Percentiles rank a stretch among this genome's conserved stretches.
Evolutionary conservation across 2,329 filamentous ascomycete species (phyloP).

Genomic region (Mycosphaerella sp.): DNA sequence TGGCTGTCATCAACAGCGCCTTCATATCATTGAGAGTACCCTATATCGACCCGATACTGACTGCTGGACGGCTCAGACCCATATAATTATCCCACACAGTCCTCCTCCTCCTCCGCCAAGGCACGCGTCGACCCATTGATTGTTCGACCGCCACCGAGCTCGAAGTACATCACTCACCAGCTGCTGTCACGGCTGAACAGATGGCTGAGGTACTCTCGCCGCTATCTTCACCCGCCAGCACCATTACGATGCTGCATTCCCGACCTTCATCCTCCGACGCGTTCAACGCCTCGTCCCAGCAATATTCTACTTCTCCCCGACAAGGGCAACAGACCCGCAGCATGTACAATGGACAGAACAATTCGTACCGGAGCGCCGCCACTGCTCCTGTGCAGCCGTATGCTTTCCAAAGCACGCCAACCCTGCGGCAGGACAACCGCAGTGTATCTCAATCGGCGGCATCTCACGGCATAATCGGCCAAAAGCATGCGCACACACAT

Average conservation of each 20-base stretch:
- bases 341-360: slow-evolving; percentile 40
- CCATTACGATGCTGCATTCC: slow-evolving; percentile 47
- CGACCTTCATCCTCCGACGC: slow-evolving; percentile 43
- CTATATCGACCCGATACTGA: slow-evolving; percentile 23
- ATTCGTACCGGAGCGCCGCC: slow-evolving; percentile 39
- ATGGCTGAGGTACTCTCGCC: slow-evolving; percentile 45
- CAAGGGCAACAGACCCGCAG: slow-evolving; percentile 39
- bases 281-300: slow-evolving; percentile 38
- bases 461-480: slow-evolving; percentile 19
- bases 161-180: slow-evolving; percentile 5
- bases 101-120: slow-evolving; percentile 22
- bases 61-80: slow-evolving; percentile 31
- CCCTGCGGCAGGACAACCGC: slow-evolving; percentile 52
- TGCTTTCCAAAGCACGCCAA: slow-evolving; percentile 48
- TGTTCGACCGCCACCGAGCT: slow-evolving; percentile 9
- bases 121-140: slow-evolving; percentile 17
- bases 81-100: slow-evolving; percentile 19
- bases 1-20: slow-evolving; percentile 13
- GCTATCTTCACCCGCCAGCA: slow-evolving; percentile 41
- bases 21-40: slow-evolving; percentile 17
- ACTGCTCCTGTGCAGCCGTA: slow-evolving; percentile 46
- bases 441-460: slow-evolving; percentile 49
- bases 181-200: slow-evolving; percentile 24
- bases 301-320: slow-evolving; percentile 36
- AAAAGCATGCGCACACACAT: slow-evolving; percentile 38